Conservation (phyloP, 140 eudicot species). For the Bidens hawaiensis region DNA sequence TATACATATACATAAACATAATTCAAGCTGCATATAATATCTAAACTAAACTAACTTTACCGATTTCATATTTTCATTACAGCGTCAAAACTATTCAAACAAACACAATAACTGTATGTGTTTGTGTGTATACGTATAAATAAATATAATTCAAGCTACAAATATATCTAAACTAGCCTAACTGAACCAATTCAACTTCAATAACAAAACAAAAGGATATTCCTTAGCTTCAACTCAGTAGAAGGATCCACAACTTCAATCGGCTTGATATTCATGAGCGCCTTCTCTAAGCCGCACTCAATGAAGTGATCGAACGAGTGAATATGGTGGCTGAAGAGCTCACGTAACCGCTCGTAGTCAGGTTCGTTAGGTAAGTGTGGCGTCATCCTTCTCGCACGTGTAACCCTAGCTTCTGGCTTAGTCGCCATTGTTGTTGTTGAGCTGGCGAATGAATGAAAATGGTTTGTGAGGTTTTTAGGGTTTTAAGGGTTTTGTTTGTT, state of each 20-base stretch:
- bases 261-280: conserved; percentile 54
- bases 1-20: too few species aligned
- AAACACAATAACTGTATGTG: too few species aligned
- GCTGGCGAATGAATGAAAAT: conserved; percentile 2
- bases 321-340: conserved; percentile 74
- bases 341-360: conserved; percentile 54
- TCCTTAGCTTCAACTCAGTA: conserved; percentile 48
- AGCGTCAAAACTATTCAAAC: too few species aligned
- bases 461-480: conserved; percentile 30
- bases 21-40: too few species aligned
- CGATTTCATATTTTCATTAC: too few species aligned
- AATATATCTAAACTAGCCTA: too few species aligned
- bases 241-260: conserved; percentile 43
- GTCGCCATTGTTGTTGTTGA: conserved; percentile 2
- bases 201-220: conserved; percentile 58
- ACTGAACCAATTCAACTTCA: not conserved
- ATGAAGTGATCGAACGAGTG: conserved; percentile 74
- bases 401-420: conserved; percentile 20
- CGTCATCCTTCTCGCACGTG: conserved; percentile 20
- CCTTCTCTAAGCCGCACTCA: conserved; percentile 58
- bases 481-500: conserved; percentile 16
- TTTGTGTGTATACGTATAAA: too few species aligned
- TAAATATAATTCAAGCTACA: too few species aligned
- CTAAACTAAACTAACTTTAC: too few species aligned
- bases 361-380: conserved; percentile 49